phyloP scores from a whole-genome alignment of 2,329 filamentous ascomycete genomes.

The Colletotrichum lini region DNA sequence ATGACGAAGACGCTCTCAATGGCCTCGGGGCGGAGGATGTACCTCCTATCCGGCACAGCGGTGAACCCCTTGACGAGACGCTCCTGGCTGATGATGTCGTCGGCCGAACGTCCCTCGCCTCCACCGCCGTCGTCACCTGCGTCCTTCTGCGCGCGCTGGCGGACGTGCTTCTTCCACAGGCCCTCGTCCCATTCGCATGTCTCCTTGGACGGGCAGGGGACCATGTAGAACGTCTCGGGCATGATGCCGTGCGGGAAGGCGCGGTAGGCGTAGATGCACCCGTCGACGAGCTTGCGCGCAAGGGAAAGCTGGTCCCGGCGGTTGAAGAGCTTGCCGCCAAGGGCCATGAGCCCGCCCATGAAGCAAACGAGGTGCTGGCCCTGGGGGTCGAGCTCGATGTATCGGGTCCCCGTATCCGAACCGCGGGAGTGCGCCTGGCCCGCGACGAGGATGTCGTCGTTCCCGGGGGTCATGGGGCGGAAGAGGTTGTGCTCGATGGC shows the following conservation, averaged over 20 bases:
- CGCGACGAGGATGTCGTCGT: slow-evolving; percentile 73
- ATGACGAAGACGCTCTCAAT: slow-evolving; percentile 78
- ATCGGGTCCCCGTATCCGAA: background rate
- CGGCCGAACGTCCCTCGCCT: slow-evolving; percentile 38
- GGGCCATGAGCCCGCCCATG: slow-evolving; percentile 77
- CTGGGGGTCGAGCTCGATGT: slow-evolving; percentile 59
- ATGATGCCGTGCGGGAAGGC: slow-evolving; percentile 70
- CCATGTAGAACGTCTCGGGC: slow-evolving; percentile 68
- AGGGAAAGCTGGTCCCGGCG: slow-evolving; percentile 61
- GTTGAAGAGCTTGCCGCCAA: slow-evolving; percentile 75
- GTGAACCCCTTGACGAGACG: slow-evolving; percentile 47
- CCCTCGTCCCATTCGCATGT: slow-evolving; percentile 50
- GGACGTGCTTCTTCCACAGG: slow-evolving; percentile 53
- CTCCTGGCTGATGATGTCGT: slow-evolving; percentile 48
- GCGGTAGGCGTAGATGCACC: slow-evolving; percentile 72
- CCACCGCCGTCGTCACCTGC: slow-evolving; percentile 38
- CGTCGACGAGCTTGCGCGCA: slow-evolving; percentile 64
- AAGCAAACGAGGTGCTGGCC: slow-evolving; percentile 78
- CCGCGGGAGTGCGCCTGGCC: slow-evolving; percentile 35
- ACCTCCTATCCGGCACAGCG: slow-evolving; percentile 53
- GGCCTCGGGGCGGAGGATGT: slow-evolving; percentile 74
- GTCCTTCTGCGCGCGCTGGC: slow-evolving; percentile 46
- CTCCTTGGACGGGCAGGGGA: slow-evolving; percentile 55
- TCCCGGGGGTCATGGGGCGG: slow-evolving; percentile 75
- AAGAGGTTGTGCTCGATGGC: slow-evolving; percentile 76